Evolutionary conservation across 1,139 yeast species (phyloP), one percentile per base, ranked within the genome.

Genomic region (Candida sojae): DNA sequence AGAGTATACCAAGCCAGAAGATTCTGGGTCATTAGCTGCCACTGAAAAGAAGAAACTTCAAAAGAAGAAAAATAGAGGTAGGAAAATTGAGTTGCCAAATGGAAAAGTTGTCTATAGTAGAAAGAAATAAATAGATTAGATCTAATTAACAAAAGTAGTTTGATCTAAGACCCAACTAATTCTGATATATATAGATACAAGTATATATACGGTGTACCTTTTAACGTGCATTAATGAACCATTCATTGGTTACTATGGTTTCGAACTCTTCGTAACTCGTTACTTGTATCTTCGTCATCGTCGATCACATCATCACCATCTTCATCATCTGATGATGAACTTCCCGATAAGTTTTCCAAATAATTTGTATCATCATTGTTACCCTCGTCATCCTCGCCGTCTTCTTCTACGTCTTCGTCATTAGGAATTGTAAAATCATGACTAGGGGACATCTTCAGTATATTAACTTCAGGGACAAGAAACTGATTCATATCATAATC

Each of bases 41-140:
- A 57, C 51, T 9, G 52, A 50, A 29, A 54, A 53, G 30, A 63
- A 61, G 48, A 63, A 66, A 52, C 48, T 53, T 29, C 68, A 63
- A 55, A 74, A 69, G 58, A 68, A 69, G 48, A 57, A 59, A 25
- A 71, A 64, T 28, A 68, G 63, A 48, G 83, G 82, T 9, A 73
- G 73, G 46, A 79, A 75, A 56, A 62, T 72, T 30, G 81, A 74
- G 44, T 64, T 82, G 50, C 85, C 86, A 12, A 83, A 82, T 58
- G 88, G 88, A 0, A 82, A 82, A 57, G 82, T 80, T 2, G 73
- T 80, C 2, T 80, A 80, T 53, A 72, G 79, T 9, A 72, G 83
- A 58, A 42, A 57, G 56, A 49, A 59, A 57, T 51, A 59, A 58
- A 48, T 13, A 33, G 12, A 28, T 29, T 35, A 9, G 10, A 21